Percentiles rank a stretch among this genome's conserved stretches.
These are phyloP conservation scores for Cerrena zonata DNA, from an alignment of 1,284 basidiomycete genomes.

Conservation along the genomic window DNA sequence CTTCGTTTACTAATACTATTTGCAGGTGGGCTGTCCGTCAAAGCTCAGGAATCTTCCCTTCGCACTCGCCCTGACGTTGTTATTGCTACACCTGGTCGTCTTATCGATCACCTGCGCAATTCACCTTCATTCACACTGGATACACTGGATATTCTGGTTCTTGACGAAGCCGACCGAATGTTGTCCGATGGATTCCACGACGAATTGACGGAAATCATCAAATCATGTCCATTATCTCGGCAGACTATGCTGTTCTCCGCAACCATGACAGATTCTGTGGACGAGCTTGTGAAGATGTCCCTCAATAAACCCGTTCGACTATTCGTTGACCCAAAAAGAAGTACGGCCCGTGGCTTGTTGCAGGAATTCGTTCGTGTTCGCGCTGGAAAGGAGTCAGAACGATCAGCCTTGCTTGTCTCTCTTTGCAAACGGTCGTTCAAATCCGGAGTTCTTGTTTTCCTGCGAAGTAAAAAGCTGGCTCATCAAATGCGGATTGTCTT, in stretches of 20 bases:
- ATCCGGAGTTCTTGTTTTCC: conserved; percentile 84
- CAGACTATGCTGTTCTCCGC: conserved; percentile 99
- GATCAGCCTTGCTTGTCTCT: conserved; percentile 77
- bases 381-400: conserved; percentile 71
- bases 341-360: conserved; percentile 81
- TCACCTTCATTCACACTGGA: conserved; percentile 91
- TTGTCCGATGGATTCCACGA: conserved; percentile 96
- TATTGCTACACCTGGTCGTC: conserved; percentile 91
- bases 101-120: conserved; percentile 96
- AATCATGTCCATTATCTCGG: conserved; percentile 78
- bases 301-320: conserved; percentile 87
- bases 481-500: conserved; percentile 96
- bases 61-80: conserved; percentile 86
- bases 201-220: conserved; percentile 90
- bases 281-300: conserved; percentile 87
- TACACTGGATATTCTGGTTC: conserved; percentile 86
- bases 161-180: conserved; percentile 98
- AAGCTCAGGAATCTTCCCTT: conserved; percentile 82
- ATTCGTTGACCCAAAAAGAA: conserved; percentile 91
- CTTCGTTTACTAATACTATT: neutral
- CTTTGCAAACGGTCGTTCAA: conserved; percentile 87
- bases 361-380: conserved; percentile 94
- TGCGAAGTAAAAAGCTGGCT: conserved; percentile 92
- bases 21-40: conserved; percentile 83
- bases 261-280: conserved; percentile 95